Conservation (phyloP, 2,329 filamentous ascomycete species). For the Monilinia polystroma region DNA sequence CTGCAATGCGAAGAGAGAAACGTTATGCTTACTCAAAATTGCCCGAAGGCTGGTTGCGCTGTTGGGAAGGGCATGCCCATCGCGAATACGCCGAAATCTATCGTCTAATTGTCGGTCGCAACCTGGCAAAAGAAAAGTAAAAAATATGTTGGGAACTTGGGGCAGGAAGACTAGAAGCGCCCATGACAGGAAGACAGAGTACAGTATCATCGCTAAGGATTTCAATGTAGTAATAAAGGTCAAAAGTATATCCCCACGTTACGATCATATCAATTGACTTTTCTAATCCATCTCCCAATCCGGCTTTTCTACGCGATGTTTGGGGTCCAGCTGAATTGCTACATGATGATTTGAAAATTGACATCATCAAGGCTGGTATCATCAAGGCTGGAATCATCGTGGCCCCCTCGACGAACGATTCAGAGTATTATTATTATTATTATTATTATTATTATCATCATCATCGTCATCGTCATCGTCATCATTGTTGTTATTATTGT, state of each 20-base stretch:
- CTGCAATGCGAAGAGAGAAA: constrained; percentile 21
- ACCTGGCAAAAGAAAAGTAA: neutral
- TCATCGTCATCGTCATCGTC: too few species aligned
- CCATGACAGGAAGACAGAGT: constrained; percentile 10
- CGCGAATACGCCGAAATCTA: constrained; percentile 1
- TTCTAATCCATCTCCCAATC: constrained; percentile 14
- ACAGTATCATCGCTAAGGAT: constrained; percentile 1
- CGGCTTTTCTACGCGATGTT: constrained; percentile 19
- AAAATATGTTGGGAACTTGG: neutral
- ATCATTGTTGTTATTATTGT: too few species aligned
- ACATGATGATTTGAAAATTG: constrained; percentile 11
- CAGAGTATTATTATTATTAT: neutral
- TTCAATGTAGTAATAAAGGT: constrained; percentile 2
- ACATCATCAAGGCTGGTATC: constrained; percentile 5
- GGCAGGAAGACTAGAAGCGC: constrained; percentile 11
- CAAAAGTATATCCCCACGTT: constrained; percentile 22
- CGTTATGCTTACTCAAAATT: constrained; percentile 21
- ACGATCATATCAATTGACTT: constrained; percentile 9
- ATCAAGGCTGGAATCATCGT: constrained; percentile 17
- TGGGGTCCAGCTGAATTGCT: constrained; percentile 24
- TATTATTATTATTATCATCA: too few species aligned
- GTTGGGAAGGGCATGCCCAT: neutral
- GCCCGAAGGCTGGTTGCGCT: constrained; percentile 18
- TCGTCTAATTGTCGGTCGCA: constrained; percentile 12
- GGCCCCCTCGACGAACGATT: constrained; percentile 1